A percentile compares a stretch with the other conserved stretches of the same genome.
Evolutionary conservation across 176 grass and related monocot species (phyloP).

Genomic region (Miscanthus lutarioriparius): DNA sequence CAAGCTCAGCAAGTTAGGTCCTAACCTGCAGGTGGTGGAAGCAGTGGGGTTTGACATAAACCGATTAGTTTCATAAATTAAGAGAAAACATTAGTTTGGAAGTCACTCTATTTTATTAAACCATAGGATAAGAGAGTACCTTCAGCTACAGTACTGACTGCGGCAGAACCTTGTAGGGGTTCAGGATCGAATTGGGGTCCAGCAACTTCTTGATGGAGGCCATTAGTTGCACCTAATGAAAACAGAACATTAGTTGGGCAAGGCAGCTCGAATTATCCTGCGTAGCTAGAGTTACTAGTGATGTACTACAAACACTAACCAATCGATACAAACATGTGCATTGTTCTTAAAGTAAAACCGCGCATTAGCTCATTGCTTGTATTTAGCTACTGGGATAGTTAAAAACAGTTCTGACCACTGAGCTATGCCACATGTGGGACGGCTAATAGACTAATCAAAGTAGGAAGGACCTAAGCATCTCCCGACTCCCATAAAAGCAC

Average conservation of each 20-base stretch:
- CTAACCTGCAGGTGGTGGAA: not conserved
- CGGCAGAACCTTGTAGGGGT: conserved; percentile 95
- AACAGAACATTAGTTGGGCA: not conserved
- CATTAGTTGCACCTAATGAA: conserved; percentile 80
- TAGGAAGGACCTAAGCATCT: not conserved
- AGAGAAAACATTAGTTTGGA: not conserved
- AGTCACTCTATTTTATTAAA: not conserved
- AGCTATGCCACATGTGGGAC: not conserved
- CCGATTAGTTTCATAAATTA: not conserved
- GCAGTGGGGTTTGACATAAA: not conserved
- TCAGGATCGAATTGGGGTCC: conserved; percentile 85
- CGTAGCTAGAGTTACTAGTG: not conserved
- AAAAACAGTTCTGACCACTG: not conserved
- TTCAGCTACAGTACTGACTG: conserved; percentile 51
- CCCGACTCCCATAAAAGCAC: not conserved
- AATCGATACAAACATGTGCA: not conserved
- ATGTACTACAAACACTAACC: conserved; percentile 5
- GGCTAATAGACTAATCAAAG: not conserved
- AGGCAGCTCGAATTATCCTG: not conserved
- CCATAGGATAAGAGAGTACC: conserved; percentile 24
- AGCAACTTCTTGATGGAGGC: conserved; percentile 80
- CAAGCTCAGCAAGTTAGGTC: not conserved
- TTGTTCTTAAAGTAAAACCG: not conserved
- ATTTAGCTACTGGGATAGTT: not conserved
- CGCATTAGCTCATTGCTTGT: not conserved